A percentile compares a stretch with the other conserved stretches of the same genome.
phyloP scores from a whole-genome alignment of 257 asterid species.

The Ocimum tenuiflorum region DNA sequence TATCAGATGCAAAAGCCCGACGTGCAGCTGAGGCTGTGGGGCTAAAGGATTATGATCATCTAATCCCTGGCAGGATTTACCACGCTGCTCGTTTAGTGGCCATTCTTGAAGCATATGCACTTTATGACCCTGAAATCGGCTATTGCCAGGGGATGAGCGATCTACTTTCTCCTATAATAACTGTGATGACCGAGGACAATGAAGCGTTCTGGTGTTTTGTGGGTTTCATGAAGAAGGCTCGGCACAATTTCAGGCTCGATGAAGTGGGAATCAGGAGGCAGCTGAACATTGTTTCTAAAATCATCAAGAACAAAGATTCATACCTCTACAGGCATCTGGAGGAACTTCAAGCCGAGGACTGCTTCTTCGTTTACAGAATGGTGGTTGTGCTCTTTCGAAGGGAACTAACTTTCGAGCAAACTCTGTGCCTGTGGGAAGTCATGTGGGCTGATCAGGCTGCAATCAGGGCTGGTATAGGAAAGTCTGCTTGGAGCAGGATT shows the following conservation, averaged over 20 bases:
- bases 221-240: slow-evolving; percentile 93
- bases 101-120: slow-evolving; percentile 82
- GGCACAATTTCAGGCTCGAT: slow-evolving; percentile 84
- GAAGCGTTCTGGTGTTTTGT: slow-evolving; percentile 98
- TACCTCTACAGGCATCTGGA: slow-evolving; percentile 81
- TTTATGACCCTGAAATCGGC: slow-evolving; percentile 78
- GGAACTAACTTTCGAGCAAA: slow-evolving; percentile 76
- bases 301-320: slow-evolving; percentile 69
- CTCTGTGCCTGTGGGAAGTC: slow-evolving; percentile 86
- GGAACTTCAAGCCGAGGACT: slow-evolving; percentile 87
- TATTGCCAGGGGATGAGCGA: slow-evolving; percentile 98
- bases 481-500: slow-evolving; percentile 75
- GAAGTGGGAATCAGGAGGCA: slow-evolving; percentile 82
- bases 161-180: slow-evolving; percentile 68
- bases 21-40: slow-evolving; percentile 68
- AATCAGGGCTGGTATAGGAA: slow-evolving; percentile 70
- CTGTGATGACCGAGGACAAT: slow-evolving; percentile 74
- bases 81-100: slow-evolving; percentile 89
- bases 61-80: slow-evolving; percentile 58
- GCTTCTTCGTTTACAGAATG: slow-evolving; percentile 90
- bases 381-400: slow-evolving; percentile 88
- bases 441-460: slow-evolving; percentile 98
- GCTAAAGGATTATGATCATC: slow-evolving; percentile 71
- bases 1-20: slow-evolving; percentile 51
- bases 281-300: slow-evolving; percentile 63